These are phyloP conservation scores for Pleurotus tuber-regium DNA, from an alignment of 768 basidiomycete genomes.

Conservation along the genomic window DNA sequence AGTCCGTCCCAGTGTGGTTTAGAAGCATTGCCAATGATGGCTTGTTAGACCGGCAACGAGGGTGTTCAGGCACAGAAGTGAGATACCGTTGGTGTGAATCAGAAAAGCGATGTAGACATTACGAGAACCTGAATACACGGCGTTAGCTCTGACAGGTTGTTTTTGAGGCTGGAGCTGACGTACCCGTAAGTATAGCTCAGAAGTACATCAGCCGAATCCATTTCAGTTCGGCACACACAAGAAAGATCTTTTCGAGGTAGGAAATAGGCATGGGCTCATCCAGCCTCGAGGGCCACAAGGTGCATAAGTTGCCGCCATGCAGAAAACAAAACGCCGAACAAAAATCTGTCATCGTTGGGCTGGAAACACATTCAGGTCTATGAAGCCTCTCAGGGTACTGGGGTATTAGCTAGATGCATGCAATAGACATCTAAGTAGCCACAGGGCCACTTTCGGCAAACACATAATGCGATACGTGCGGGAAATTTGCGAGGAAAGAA, in stretches of 20 bases:
- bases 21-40: not conserved
- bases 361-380: no score
- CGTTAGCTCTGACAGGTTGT: not conserved
- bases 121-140: not conserved
- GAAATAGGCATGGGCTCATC: not conserved
- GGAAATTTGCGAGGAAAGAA: no score
- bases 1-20: conserved; percentile 5
- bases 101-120: not conserved
- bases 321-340: not conserved
- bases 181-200: no score
- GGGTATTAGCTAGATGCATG: not conserved
- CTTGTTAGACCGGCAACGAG: not conserved
- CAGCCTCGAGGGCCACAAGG: not conserved
- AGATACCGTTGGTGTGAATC: not conserved
- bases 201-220: no score
- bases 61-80: conserved; percentile 1
- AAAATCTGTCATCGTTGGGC: not conserved
- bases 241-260: no score
- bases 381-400: no score
- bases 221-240: no score
- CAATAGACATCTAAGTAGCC: not conserved
- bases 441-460: no score
- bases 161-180: no score
- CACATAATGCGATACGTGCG: no score
- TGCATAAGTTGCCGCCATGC: not conserved